Evolutionary conservation across 352 stramenopile genomes (phyloP).

Genomic region (Phytophthora rubi): DNA sequence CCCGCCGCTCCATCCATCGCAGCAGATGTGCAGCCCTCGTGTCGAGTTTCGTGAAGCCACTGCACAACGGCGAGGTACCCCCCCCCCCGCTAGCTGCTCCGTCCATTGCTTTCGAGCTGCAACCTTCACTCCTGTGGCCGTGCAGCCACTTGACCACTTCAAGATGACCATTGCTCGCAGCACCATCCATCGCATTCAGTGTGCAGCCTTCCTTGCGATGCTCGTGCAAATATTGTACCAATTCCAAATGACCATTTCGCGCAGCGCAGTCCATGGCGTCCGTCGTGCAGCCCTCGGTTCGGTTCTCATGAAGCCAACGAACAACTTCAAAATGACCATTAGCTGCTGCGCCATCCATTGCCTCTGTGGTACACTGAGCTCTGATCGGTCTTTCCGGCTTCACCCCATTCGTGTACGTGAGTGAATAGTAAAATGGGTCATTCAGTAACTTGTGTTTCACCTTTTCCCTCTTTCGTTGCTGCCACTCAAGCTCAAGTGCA

Average conservation of each 20-base stretch:
- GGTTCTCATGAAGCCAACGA: slow-evolving; percentile 47
- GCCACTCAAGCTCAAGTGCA: background rate
- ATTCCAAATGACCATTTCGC: background rate
- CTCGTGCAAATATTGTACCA: slow-evolving; percentile 6
- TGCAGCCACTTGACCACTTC: slow-evolving; percentile 7
- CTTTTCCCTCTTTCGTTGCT: background rate
- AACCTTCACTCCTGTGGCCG: background rate
- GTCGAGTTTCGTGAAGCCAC: background rate
- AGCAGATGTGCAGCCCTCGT: background rate
- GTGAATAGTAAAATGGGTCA: background rate
- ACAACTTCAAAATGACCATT: background rate
- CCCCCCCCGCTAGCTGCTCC: background rate
- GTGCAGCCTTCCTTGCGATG: slow-evolving; percentile 4
- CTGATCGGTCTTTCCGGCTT: background rate
- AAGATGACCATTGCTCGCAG: background rate
- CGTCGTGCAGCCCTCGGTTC: slow-evolving; percentile 49
- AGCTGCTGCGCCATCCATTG: slow-evolving; percentile 5
- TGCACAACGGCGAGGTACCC: background rate
- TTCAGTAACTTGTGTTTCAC: background rate
- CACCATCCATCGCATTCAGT: background rate
- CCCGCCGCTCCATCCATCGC: slow-evolving; percentile 3
- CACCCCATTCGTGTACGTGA: background rate
- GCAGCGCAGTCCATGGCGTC: slow-evolving; percentile 46
- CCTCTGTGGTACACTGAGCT: background rate
- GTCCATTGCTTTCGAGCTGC: slow-evolving; percentile 3